Evolutionary conservation across 2,329 filamentous ascomycete genomes (phyloP).

Genomic region (Fusarium gaditjirri): DNA sequence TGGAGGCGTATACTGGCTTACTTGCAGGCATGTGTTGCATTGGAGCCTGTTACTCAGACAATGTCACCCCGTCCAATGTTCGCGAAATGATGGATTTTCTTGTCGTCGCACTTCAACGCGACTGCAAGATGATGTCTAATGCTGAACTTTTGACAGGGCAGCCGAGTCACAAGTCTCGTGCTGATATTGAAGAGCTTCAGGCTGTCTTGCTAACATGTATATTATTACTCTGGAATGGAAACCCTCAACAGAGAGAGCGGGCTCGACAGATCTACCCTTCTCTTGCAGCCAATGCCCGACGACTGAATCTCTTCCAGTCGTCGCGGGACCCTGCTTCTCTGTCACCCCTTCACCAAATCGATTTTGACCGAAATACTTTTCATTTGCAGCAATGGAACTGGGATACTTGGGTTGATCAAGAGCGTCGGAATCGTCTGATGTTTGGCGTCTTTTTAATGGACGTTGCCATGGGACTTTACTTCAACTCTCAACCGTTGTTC

Average conservation of each 20-base stretch:
- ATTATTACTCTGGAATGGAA: slow-evolving; percentile 77
- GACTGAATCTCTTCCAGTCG: slow-evolving; percentile 65
- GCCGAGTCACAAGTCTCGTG: slow-evolving; percentile 44
- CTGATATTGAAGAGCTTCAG: slow-evolving; percentile 73
- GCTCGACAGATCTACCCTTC: slow-evolving; percentile 68
- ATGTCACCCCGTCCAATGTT: slow-evolving; percentile 67
- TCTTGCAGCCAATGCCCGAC: slow-evolving; percentile 67
- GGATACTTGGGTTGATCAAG: slow-evolving; percentile 75
- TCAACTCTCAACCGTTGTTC: slow-evolving; percentile 73
- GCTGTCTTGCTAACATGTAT: slow-evolving; percentile 71
- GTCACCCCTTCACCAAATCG: slow-evolving; percentile 70
- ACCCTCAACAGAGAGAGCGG: slow-evolving; percentile 70
- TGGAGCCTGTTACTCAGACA: slow-evolving; percentile 79
- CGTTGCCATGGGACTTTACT: slow-evolving; percentile 74
- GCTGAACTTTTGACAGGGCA: slow-evolving; percentile 33
- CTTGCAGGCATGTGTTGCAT: slow-evolving; percentile 77
- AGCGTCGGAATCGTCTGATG: slow-evolving; percentile 73
- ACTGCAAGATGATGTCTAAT: slow-evolving; percentile 58
- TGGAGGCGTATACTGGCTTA: slow-evolving; percentile 73
- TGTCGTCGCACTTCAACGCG: slow-evolving; percentile 67
- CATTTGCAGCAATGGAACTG: slow-evolving; percentile 69
- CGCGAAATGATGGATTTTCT: slow-evolving; percentile 75
- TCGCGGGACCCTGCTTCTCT: slow-evolving; percentile 60
- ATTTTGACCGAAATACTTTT: slow-evolving; percentile 58
- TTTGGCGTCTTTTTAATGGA: slow-evolving; percentile 74